A percentile compares a stretch with the other conserved stretches of the same genome.
Conservation (phyloP, 2,329 filamentous ascomycete species). For the Emergomyces africanus region DNA sequence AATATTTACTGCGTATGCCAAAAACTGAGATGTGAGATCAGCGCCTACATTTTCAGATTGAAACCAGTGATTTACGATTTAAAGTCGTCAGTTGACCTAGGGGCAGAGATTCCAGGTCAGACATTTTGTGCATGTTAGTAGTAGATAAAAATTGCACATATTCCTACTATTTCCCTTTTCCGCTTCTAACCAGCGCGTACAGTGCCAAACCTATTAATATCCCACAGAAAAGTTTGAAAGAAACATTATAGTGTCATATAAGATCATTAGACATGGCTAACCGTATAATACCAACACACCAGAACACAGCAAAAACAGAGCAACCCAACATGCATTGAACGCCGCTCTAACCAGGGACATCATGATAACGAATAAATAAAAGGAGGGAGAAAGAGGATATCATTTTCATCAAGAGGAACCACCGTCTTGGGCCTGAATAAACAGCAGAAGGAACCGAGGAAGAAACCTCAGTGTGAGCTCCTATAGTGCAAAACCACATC, state of each 20-base stretch:
- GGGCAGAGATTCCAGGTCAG: too few species aligned
- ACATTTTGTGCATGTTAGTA: neutral
- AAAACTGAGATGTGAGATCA: neutral
- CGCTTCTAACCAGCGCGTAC: neutral
- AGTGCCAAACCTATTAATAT: neutral
- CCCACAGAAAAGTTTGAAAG: neutral
- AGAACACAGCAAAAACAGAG: neutral
- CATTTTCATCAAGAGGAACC: neutral
- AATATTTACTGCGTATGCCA: too few species aligned
- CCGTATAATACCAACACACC: neutral
- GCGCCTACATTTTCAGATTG: neutral
- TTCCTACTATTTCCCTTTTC: neutral
- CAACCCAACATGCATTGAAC: neutral
- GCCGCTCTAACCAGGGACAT: neutral
- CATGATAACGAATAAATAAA: neutral
- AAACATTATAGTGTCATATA: neutral
- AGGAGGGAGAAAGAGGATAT: neutral
- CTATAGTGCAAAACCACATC: neutral
- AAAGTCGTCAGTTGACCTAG: neutral
- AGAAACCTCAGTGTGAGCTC: neutral
- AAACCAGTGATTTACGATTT: neutral
- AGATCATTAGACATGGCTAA: neutral
- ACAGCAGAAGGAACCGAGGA: neutral
- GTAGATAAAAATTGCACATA: neutral
- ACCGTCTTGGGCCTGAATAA: neutral